These are phyloP conservation scores for Diutina sp. DNA, from an alignment of 1,139 yeast genomes.

Conservation along the genomic window DNA sequence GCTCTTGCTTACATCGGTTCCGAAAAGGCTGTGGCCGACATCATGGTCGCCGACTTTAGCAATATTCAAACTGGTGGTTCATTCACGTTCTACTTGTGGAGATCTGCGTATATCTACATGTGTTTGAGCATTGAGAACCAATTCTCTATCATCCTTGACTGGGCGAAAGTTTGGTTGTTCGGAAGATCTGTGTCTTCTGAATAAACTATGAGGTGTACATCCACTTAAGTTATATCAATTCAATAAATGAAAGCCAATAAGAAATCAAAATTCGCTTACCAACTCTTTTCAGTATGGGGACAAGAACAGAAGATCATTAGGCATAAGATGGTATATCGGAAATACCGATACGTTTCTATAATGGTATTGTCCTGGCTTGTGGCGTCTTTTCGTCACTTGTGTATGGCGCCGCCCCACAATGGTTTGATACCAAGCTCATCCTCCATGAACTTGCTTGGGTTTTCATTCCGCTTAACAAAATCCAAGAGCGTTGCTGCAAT, in stretches of 20 bases:
- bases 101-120: conserved; percentile 88
- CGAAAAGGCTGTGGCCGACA: conserved; percentile 88
- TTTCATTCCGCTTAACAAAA: conserved; percentile 30
- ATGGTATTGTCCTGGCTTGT: no score
- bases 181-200: conserved; percentile 77
- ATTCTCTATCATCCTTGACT: conserved; percentile 71
- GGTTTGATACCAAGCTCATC: conserved; percentile 29
- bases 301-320: no score
- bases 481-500: conserved; percentile 44
- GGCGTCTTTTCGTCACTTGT: conserved; percentile 7
- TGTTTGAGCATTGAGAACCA: conserved; percentile 83
- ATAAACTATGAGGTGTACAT: conserved; percentile 9
- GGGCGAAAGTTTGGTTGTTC: conserved; percentile 76
- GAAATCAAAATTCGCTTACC: neutral
- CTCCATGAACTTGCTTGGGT: conserved; percentile 21
- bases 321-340: no score
- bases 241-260: neutral
- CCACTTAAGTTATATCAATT: neutral
- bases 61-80: conserved; percentile 76
- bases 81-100: conserved; percentile 85
- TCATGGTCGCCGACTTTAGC: conserved; percentile 80
- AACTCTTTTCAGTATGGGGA: no score
- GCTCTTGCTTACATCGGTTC: conserved; percentile 76
- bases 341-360: no score
- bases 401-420: conserved; percentile 40